phyloP scores from a whole-genome alignment of 2,329 filamentous ascomycete species.

The Fonsecaea erecta region DNA sequence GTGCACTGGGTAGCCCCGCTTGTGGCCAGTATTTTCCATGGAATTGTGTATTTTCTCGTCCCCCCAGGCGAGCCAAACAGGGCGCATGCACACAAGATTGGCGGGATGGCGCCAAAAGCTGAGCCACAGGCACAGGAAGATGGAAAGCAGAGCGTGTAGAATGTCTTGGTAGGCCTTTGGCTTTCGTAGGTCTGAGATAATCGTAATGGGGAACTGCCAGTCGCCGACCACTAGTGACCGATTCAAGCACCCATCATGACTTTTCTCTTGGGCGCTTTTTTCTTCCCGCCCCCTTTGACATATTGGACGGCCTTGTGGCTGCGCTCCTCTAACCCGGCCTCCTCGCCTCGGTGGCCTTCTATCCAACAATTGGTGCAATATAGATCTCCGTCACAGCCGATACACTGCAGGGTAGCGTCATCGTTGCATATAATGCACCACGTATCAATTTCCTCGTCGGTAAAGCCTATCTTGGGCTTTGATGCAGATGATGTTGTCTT shows the following conservation, averaged over 20 bases:
- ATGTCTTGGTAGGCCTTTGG: neutral
- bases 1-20: slow-evolving; percentile 46
- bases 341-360: slow-evolving; percentile 74
- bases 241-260: slow-evolving; percentile 30
- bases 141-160: slow-evolving; percentile 21
- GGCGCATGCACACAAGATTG: neutral
- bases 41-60: slow-evolving; percentile 41
- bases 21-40: slow-evolving; percentile 42
- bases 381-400: slow-evolving; percentile 71
- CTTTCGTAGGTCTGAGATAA: neutral
- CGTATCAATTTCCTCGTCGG: slow-evolving; percentile 72
- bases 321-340: slow-evolving; percentile 71
- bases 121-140: slow-evolving; percentile 12
- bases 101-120: neutral
- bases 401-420: slow-evolving; percentile 73
- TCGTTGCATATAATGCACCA: slow-evolving; percentile 87
- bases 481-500: slow-evolving; percentile 39
- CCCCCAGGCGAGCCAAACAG: slow-evolving; percentile 30
- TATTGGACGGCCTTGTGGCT: slow-evolving; percentile 70
- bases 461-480: slow-evolving; percentile 48
- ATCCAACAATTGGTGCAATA: slow-evolving; percentile 81
- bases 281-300: slow-evolving; percentile 35
- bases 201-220: neutral
- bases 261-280: slow-evolving; percentile 31
- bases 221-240: neutral